Evolutionary conservation across 2,329 filamentous ascomycete genomes (phyloP).

Genomic region (Penicillium sumatraense): DNA sequence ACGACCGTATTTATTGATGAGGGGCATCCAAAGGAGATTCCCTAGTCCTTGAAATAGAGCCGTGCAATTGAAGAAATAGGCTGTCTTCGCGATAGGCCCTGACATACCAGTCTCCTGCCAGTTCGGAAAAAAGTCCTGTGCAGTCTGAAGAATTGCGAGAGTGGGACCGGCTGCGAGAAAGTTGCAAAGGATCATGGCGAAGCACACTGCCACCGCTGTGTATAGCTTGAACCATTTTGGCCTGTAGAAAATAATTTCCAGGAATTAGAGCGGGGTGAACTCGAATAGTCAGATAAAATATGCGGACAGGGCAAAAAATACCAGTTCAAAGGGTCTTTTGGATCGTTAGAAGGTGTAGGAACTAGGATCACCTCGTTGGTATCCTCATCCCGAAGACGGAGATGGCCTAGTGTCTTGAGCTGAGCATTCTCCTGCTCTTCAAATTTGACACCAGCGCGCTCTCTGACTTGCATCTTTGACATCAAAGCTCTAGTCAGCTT

Average conservation of each 20-base stretch:
- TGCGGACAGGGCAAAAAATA: not conserved
- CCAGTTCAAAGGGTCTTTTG: conserved; percentile 18
- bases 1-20: conserved; percentile 43
- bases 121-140: conserved; percentile 51
- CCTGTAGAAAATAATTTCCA: not conserved
- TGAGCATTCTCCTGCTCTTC: not conserved
- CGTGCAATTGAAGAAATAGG: conserved; percentile 62
- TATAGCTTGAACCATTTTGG: conserved; percentile 38
- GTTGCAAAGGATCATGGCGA: conserved; percentile 62
- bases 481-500: not conserved
- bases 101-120: conserved; percentile 13
- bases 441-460: not conserved
- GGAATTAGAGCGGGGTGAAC: too few species aligned
- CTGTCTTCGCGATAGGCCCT: conserved; percentile 35
- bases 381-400: conserved; percentile 14
- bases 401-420: conserved; percentile 13
- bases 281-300: not conserved
- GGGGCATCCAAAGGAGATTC: conserved; percentile 44
- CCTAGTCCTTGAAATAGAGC: conserved; percentile 55
- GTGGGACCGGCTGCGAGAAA: conserved; percentile 62
- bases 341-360: conserved; percentile 14
- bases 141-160: conserved; percentile 56
- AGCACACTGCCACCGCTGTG: conserved; percentile 44
- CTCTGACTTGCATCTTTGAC: not conserved
- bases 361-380: conserved; percentile 15